Conservation (phyloP, 208 protist species). For the Leishmania turanica region DNA sequence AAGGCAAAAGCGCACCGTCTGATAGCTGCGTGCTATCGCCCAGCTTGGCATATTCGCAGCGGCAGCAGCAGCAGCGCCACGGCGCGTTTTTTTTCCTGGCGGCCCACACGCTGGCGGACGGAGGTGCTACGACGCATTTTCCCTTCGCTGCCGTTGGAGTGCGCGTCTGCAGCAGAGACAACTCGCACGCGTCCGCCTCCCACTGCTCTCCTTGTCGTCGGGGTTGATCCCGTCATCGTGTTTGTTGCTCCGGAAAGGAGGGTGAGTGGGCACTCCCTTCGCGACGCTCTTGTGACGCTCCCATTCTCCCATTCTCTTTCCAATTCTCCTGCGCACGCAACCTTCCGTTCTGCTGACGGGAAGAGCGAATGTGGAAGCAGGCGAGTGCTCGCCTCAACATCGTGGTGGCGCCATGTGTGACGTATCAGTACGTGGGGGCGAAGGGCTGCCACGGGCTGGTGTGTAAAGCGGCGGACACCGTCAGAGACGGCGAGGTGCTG, state of each 20-base stretch:
- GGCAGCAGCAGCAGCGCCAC: background rate
- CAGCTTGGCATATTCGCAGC: no score
- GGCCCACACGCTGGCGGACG: background rate
- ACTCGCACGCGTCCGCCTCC: background rate
- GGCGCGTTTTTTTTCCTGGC: background rate
- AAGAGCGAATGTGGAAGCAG: conserved; percentile 47
- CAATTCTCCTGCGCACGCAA: background rate
- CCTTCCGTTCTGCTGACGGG: background rate
- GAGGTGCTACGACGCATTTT: background rate
- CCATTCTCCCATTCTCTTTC: background rate
- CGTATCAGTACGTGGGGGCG: conserved; percentile 21
- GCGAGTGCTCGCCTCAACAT: conserved; percentile 38
- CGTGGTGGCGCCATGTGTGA: conserved; percentile 37
- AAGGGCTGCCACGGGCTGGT: conserved; percentile 57
- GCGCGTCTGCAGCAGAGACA: background rate
- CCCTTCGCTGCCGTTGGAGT: background rate
- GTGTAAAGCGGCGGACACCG: conserved; percentile 31
- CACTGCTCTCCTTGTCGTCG: background rate
- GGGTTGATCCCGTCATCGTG: background rate
- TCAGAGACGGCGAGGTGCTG: conserved; percentile 46
- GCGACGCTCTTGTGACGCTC: background rate
- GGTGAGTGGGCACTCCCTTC: background rate
- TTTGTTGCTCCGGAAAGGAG: background rate
- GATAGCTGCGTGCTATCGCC: background rate
- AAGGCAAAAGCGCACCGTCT: background rate